A percentile compares a stretch with the other conserved stretches of the same genome.
phyloP scores from a whole-genome alignment of 306 rosid genomes.

The Cyclanthera cordifolia region DNA sequence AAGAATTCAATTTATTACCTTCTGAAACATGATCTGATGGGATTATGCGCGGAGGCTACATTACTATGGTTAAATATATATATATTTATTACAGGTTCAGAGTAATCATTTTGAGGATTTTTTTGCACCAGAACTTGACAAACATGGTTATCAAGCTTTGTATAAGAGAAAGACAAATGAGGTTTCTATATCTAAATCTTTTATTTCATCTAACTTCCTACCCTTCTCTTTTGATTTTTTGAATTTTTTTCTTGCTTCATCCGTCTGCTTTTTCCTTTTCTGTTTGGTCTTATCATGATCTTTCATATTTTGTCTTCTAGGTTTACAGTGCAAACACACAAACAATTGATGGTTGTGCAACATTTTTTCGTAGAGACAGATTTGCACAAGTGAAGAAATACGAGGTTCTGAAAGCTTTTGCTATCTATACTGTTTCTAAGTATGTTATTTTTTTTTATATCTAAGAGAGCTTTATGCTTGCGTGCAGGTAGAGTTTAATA shows the following conservation, averaged over 20 bases:
- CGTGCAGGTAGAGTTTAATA: conserved; percentile 89
- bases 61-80: background rate
- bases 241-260: background rate
- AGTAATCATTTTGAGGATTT: conserved; percentile 78
- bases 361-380: conserved; percentile 95
- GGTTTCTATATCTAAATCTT: conserved; percentile 27
- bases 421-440: background rate
- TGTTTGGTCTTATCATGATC: conserved; percentile 11
- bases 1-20: background rate
- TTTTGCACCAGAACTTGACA: conserved; percentile 81
- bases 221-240: background rate
- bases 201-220: background rate
- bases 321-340: conserved; percentile 41
- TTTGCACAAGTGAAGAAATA: conserved; percentile 92
- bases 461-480: conserved; percentile 15
- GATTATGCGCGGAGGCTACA: background rate
- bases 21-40: background rate
- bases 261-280: background rate
- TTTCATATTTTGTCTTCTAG: conserved; percentile 30
- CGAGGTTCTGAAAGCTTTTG: conserved; percentile 38
- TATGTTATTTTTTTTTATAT: conserved; percentile 3
- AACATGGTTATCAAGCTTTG: conserved; percentile 80
- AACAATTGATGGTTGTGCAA: conserved; percentile 89
- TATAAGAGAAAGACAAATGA: conserved; percentile 81
- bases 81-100: conserved; percentile 66